Conservation (phyloP, 2,329 filamentous ascomycete genomes). For the Onygenales sp. region DNA sequence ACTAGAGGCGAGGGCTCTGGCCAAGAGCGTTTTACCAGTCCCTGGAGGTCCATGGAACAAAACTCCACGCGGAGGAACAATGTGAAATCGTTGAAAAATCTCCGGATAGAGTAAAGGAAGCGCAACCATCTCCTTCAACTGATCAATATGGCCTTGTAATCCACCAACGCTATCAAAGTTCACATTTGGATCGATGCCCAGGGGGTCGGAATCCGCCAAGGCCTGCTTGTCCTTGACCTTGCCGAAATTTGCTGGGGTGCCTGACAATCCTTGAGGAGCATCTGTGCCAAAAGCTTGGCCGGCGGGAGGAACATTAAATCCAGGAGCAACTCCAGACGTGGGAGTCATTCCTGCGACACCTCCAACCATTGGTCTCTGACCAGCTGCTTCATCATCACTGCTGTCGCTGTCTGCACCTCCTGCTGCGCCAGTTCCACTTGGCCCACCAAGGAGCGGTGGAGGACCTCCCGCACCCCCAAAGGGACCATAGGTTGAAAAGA, state of each 20-base stretch:
- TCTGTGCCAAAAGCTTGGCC: conserved; percentile 50
- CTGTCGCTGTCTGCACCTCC: conserved; percentile 87
- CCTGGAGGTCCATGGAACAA: conserved; percentile 94
- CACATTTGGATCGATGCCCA: conserved; percentile 85
- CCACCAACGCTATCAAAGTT: conserved; percentile 93
- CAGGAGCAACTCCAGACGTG: conserved; percentile 42
- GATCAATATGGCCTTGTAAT: conserved; percentile 85
- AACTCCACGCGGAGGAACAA: conserved; percentile 89
- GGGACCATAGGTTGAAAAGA: conserved; percentile 85
- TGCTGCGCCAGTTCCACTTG: conserved; percentile 57
- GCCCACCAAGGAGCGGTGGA: conserved; percentile 62
- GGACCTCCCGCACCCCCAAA: conserved; percentile 78
- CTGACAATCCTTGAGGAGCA: conserved; percentile 44
- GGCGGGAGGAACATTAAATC: conserved; percentile 44
- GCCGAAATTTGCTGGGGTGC: conserved; percentile 72
- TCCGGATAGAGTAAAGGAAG: conserved; percentile 90
- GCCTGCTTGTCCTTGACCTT: conserved; percentile 90
- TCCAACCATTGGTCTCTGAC: conserved; percentile 49
- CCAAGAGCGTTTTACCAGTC: conserved; percentile 95
- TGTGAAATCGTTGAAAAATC: conserved; percentile 81
- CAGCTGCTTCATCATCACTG: conserved; percentile 76
- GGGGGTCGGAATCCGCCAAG: conserved; percentile 83
- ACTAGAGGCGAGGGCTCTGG: conserved; percentile 82
- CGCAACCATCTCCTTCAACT: conserved; percentile 97
- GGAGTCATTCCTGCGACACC: conserved; percentile 59